A percentile compares a stretch with the other conserved stretches of the same genome.
Conservation (phyloP, 2,329 filamentous ascomycete species). For the Orbilia javanica region DNA sequence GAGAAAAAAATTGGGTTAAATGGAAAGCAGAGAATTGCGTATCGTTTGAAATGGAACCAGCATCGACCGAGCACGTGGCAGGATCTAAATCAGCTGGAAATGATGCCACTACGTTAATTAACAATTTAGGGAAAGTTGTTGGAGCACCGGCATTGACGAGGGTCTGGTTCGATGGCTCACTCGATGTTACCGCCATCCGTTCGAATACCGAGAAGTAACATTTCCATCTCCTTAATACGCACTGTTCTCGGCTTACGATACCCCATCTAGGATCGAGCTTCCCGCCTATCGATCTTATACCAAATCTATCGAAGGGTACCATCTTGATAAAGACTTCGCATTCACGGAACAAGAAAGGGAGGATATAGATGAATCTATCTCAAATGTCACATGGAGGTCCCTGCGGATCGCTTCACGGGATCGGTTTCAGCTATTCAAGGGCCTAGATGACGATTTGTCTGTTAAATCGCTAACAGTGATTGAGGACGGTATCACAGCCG, state of each 20-base stretch:
- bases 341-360: conserved; percentile 74
- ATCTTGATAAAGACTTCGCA: conserved; percentile 88
- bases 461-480: conserved; percentile 39
- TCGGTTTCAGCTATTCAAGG: conserved; percentile 83
- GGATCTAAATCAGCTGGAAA: conserved; percentile 78
- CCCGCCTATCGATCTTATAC: conserved; percentile 79
- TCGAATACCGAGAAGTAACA: conserved; percentile 72
- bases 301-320: conserved; percentile 79
- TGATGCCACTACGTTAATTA: conserved; percentile 77
- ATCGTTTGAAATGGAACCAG: conserved; percentile 80
- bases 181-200: conserved; percentile 73
- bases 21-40: conserved; percentile 98
- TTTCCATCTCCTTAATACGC: conserved; percentile 45
- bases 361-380: conserved; percentile 70
- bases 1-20: conserved; percentile 98
- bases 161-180: conserved; percentile 74
- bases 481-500: conserved; percentile 27
- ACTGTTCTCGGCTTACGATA: background rate
- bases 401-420: conserved; percentile 81
- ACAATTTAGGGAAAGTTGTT: conserved; percentile 69
- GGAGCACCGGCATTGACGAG: conserved; percentile 83
- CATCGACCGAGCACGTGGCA: conserved; percentile 77
- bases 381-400: conserved; percentile 91
- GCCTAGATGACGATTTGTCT: conserved; percentile 75
- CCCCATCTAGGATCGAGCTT: conserved; percentile 72